phyloP scores from a whole-genome alignment of 2,329 filamentous ascomycete genomes.

The Clathrospora elynae region DNA sequence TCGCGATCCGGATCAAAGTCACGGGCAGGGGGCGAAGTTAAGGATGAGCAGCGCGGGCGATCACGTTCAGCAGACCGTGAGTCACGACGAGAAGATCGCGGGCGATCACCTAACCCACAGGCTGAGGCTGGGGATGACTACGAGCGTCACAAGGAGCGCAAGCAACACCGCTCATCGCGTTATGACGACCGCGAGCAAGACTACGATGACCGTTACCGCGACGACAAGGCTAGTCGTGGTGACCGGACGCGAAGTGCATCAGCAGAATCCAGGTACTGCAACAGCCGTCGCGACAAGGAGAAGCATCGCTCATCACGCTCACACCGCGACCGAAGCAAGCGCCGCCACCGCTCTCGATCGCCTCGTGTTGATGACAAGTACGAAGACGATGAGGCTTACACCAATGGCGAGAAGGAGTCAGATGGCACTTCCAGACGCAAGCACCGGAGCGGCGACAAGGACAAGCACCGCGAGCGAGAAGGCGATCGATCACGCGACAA shows the following conservation, averaged over 20 bases:
- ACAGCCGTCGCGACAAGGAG: constrained; percentile 58
- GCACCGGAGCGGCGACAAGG: constrained; percentile 45
- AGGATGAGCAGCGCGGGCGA: constrained; percentile 26
- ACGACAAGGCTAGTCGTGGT: constrained; percentile 57
- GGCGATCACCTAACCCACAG: constrained; percentile 58
- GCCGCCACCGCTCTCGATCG: constrained; percentile 52
- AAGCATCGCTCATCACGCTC: constrained; percentile 53
- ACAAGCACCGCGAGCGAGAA: constrained; percentile 38
- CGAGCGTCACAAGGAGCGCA: constrained; percentile 48
- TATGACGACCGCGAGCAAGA: constrained; percentile 49
- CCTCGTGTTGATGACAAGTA: constrained; percentile 36
- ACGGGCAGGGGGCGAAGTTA: constrained; percentile 32
- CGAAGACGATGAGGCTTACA: constrained; percentile 39
- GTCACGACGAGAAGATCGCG: constrained; percentile 54
- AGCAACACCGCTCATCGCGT: constrained; percentile 57
- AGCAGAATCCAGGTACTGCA: constrained; percentile 64
- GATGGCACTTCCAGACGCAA: constrained; percentile 45
- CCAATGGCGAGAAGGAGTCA: constrained; percentile 33
- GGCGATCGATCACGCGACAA: constrained; percentile 38
- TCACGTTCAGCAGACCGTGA: constrained; percentile 48
- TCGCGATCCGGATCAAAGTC: constrained; percentile 51
- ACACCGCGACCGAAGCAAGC: constrained; percentile 53
- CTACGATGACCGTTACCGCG: constrained; percentile 35
- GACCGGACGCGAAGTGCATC: constrained; percentile 70
- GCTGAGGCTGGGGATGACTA: constrained; percentile 36